Conservation (phyloP, 192 early-diverging fungal genomes). For the Coemansia umbellata region DNA sequence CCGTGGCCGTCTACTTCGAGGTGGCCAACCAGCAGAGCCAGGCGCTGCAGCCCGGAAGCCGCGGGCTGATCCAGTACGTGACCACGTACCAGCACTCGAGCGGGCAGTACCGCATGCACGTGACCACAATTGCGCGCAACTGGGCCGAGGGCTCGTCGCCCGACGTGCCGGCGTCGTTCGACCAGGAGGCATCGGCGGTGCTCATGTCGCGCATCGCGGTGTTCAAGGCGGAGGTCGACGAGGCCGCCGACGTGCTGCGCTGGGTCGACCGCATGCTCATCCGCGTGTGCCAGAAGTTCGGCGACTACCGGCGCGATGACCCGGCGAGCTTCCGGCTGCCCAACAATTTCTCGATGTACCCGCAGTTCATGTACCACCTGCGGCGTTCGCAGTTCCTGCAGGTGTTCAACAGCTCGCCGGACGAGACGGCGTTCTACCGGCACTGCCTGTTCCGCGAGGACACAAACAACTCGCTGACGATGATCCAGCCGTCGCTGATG, state of each 20-base stretch:
- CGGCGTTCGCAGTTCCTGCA: slow-evolving; percentile 95
- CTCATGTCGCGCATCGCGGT: slow-evolving; percentile 96
- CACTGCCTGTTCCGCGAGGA: slow-evolving; percentile 94
- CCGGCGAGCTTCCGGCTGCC: slow-evolving; percentile 84
- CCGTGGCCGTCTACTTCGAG: slow-evolving; percentile 93
- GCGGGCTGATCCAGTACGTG: slow-evolving; percentile 91
- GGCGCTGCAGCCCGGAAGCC: slow-evolving; percentile 73
- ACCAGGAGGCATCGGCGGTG: slow-evolving; percentile 97
- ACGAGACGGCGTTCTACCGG: slow-evolving; percentile 86
- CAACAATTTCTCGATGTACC: slow-evolving; percentile 96
- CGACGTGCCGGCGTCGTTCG: slow-evolving; percentile 87
- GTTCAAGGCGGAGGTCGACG: slow-evolving; percentile 96
- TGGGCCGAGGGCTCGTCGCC: slow-evolving; percentile 78
- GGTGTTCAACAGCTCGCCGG: slow-evolving; percentile 98
- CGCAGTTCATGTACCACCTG: slow-evolving; percentile 99
- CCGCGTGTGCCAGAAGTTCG: slow-evolving; percentile 96
- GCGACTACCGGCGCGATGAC: slow-evolving; percentile 94
- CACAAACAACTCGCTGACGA: slow-evolving; percentile 94
- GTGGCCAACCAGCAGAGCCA: slow-evolving; percentile 85
- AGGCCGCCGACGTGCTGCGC: slow-evolving; percentile 92
- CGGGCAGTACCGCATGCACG: slow-evolving; percentile 85
- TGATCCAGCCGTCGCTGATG: slow-evolving; percentile 98
- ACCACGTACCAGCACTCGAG: slow-evolving; percentile 95
- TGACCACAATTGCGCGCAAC: slow-evolving; percentile 92
- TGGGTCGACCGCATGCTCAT: slow-evolving; percentile 99